Evolutionary conservation across 2,329 filamentous ascomycete genomes (phyloP).

Genomic region (Aspergillus ochraceoroseus): DNA sequence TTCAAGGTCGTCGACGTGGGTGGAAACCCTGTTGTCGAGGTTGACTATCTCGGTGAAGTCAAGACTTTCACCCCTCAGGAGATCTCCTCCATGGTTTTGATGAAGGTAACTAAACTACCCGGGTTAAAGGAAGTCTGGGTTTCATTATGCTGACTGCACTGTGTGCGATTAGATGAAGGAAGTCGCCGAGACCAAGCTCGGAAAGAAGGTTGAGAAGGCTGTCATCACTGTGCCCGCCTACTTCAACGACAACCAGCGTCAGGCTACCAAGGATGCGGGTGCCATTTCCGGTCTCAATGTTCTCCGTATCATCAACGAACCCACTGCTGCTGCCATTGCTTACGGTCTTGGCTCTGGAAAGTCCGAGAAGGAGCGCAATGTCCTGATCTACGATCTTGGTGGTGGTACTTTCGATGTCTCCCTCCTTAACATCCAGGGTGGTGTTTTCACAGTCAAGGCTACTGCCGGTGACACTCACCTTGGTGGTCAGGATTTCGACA

Average conservation of each 20-base stretch:
- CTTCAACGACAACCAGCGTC: conserved; percentile 99
- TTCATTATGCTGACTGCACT: conserved; percentile 21
- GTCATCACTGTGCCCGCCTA: conserved; percentile 98
- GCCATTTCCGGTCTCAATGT: conserved; percentile 96
- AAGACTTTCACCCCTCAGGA: conserved; percentile 98
- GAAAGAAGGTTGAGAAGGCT: conserved; percentile 98
- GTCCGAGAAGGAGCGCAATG: conserved; percentile 95
- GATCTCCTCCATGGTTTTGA: conserved; percentile 97
- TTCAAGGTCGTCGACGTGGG: conserved; percentile 95
- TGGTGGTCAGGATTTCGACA: conserved; percentile 95
- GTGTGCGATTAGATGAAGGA: conserved; percentile 93
- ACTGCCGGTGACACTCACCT: conserved; percentile 96
- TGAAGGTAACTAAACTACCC: conserved; percentile 64
- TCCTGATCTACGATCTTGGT: conserved; percentile 99
- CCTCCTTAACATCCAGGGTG: conserved; percentile 95
- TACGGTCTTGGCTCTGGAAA: conserved; percentile 96
- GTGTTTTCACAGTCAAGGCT: conserved; percentile 98
- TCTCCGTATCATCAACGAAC: conserved; percentile 99
- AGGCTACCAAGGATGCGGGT: conserved; percentile 98
- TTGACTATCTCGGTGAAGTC: conserved; percentile 89
- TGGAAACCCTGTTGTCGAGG: conserved; percentile 85
- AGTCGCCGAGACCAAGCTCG: conserved; percentile 95
- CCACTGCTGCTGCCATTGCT: conserved; percentile 93
- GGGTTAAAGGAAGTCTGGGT: not conserved
- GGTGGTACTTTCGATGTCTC: conserved; percentile 99